These are phyloP conservation scores for Metschnikowia vanudenii DNA, from an alignment of 805 yeast species.

Conservation along the genomic window DNA sequence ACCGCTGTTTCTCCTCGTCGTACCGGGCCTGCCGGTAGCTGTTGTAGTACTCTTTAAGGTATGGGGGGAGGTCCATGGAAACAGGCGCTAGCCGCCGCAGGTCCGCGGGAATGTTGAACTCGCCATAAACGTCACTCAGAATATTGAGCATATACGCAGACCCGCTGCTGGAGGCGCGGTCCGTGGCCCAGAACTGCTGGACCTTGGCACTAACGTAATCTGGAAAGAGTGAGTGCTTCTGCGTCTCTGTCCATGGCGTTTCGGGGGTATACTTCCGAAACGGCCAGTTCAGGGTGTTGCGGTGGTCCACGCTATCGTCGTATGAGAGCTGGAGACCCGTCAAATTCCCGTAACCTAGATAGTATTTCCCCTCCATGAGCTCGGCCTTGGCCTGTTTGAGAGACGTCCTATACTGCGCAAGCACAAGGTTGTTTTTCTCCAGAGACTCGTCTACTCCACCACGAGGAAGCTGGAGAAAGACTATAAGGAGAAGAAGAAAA, in stretches of 20 bases:
- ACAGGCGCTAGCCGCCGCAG: constrained; percentile 16
- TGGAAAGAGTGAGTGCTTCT: constrained; percentile 59
- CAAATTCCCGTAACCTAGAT: constrained; percentile 61
- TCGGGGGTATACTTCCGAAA: constrained; percentile 45
- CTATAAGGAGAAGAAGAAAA: constrained; percentile 31
- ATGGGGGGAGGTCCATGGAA: constrained; percentile 28
- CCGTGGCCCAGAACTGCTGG: constrained; percentile 49
- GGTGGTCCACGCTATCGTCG: constrained; percentile 49
- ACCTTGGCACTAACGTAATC: constrained; percentile 51
- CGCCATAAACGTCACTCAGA: constrained; percentile 48
- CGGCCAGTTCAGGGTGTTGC: constrained; percentile 56
- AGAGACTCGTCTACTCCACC: constrained; percentile 31
- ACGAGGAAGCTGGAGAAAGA: constrained; percentile 32
- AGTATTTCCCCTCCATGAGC: constrained; percentile 43
- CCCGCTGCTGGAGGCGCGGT: constrained; percentile 10
- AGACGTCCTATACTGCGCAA: constrained; percentile 25
- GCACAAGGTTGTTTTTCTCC: constrained; percentile 25
- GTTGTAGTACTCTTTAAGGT: constrained; percentile 31
- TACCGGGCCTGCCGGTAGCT: constrained; percentile 24
- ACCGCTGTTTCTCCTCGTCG: constrained; percentile 27
- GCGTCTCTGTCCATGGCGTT: constrained; percentile 44
- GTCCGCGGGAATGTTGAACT: constrained; percentile 26
- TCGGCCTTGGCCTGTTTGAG: constrained; percentile 19
- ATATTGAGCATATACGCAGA: constrained; percentile 43
- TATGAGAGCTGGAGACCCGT: constrained; percentile 73